Percentiles rank a stretch among this genome's conserved stretches.
Conservation (phyloP, 192 early-diverging fungal genomes). For the Chytriomyces hyalinus region DNA sequence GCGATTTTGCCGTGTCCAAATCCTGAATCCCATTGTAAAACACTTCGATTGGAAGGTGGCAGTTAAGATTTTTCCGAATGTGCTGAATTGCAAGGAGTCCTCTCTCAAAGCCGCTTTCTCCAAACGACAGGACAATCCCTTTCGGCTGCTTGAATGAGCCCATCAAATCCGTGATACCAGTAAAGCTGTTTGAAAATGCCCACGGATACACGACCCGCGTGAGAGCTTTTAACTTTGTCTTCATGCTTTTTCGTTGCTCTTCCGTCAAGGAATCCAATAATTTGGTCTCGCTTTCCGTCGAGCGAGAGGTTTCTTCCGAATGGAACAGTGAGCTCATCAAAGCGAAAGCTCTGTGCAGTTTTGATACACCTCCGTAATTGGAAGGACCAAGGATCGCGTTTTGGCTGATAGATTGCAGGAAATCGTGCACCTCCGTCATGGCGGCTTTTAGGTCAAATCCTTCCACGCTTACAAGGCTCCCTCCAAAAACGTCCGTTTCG, state of each 20-base stretch:
- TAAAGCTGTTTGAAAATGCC: constrained; percentile 28
- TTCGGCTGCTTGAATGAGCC: constrained; percentile 13
- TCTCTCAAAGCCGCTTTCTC: constrained; percentile 19
- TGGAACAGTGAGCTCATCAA: not conserved
- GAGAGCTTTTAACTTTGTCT: constrained; percentile 1
- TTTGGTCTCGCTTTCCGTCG: not conserved
- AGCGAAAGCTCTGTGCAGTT: constrained; percentile 5
- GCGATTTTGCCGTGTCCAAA: constrained; percentile 14
- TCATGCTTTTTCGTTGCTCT: not conserved
- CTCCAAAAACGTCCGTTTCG: constrained; percentile 16
- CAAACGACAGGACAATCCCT: constrained; percentile 28
- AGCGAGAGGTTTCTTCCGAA: not conserved
- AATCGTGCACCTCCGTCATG: not conserved
- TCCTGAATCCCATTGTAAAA: constrained; percentile 30
- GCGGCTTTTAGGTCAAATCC: not conserved
- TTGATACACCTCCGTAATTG: constrained; percentile 16
- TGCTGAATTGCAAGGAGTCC: constrained; percentile 25
- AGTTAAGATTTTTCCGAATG: constrained; percentile 23
- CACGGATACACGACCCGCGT: constrained; percentile 17
- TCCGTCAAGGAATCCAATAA: not conserved
- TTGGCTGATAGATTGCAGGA: not conserved
- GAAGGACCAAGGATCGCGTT: constrained; percentile 9
- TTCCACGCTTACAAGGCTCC: not conserved
- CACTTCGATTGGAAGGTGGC: constrained; percentile 14
- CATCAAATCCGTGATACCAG: constrained; percentile 17